Conservation (phyloP, 257 asterid species). For the Capsicum chinense region DNA sequence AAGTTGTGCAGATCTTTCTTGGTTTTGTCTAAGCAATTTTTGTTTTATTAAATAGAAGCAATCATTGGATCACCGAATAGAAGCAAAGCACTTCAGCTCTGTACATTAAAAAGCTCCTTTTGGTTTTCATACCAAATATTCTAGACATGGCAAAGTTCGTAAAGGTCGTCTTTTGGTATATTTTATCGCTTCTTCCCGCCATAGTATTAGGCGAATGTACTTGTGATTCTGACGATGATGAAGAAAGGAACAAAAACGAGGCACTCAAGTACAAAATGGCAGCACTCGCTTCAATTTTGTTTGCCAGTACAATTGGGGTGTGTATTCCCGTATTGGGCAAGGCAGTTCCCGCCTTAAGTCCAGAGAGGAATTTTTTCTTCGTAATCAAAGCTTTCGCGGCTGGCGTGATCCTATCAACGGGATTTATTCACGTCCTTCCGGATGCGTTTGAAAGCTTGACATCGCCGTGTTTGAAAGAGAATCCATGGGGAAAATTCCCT, state of each 20-base stretch:
- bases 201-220: background rate
- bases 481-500: slow-evolving; percentile 41
- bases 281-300: slow-evolving; percentile 33
- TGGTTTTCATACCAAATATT: background rate
- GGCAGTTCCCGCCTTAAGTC: slow-evolving; percentile 28
- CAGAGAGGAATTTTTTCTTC: slow-evolving; percentile 37
- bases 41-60: background rate
- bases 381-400: slow-evolving; percentile 40
- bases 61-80: background rate
- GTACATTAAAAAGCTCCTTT: background rate
- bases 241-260: background rate
- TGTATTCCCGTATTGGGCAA: slow-evolving; percentile 34
- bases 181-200: slow-evolving; percentile 5
- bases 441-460: slow-evolving; percentile 36
- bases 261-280: slow-evolving; percentile 39
- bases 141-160: background rate
- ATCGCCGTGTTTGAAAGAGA: slow-evolving; percentile 23
- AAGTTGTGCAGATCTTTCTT: slow-evolving; percentile 1
- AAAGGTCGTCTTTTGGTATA: background rate
- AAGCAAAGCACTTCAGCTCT: background rate
- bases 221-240: slow-evolving; percentile 20
- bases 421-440: slow-evolving; percentile 37
- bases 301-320: slow-evolving; percentile 40
- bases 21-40: background rate
- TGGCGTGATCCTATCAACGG: slow-evolving; percentile 39